Base-by-base conservation (phyloP, 2,329 filamentous ascomycete species). In the Aspergillus quadricinctus region DNA sequence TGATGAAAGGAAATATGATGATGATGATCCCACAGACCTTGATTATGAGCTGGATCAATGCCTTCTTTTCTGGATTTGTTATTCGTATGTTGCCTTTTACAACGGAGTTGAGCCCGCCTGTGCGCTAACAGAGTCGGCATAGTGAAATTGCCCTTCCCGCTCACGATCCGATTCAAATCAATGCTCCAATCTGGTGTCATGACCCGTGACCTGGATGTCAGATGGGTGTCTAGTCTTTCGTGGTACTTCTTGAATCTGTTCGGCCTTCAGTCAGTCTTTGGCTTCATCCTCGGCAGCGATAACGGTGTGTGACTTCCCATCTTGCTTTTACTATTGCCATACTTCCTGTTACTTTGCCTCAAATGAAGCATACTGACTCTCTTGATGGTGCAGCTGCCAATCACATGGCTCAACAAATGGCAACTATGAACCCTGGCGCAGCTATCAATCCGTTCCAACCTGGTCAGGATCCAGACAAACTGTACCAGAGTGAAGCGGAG, bases 1-100 rank as follows among this genome's bases (percentile, higher is more conserved):
- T 96, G 91, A 96, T 99, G 90, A 99, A 99, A 84, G 92, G 92
- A 56, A 96, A 99, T 72, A 96, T 99, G 89, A 93, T 94, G 62
- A 99, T 97, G 94, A 97, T 99, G 80, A 91, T 99, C 57, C 94
- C 94, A 50, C 96, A 99, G 76, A 97, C 92, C 5, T 78, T 99
- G 72, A 99, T 99, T 65, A 99, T 99, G 94, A 94, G 93, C 64
- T 99, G 94, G 94, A 97, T 99, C 73, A 99, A 99, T 78, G 92
- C 94, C 0, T 99, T 97, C 72, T 99, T 99, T 69, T 95, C 91
- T 52, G 94, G 94, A 31, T 99, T 97, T 71, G 94, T 99, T 49
- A 97, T 99, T 61, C 91, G 91, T 96, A 80, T 69, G 86, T 81
- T 46, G 7, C 37, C 27, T 37, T 17, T 17, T 19, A 45, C 23